Conservation (phyloP, 202 grass and related monocot species). For the Panicum hallii region DNA sequence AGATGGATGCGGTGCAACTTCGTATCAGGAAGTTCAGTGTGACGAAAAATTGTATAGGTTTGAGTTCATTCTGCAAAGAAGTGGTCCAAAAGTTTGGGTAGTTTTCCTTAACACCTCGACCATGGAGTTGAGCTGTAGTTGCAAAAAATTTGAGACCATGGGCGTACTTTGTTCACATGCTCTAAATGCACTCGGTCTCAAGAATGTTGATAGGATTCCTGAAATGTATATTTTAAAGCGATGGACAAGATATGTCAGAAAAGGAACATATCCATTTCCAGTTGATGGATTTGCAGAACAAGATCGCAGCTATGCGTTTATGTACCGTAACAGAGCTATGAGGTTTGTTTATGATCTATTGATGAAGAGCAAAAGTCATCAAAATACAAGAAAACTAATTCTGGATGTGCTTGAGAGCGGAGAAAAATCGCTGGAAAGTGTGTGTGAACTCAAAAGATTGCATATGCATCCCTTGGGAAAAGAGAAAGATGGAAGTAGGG, state of each 20-base stretch:
- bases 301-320: slow-evolving; percentile 46
- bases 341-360: slow-evolving; percentile 72
- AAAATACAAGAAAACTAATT: slow-evolving; percentile 74
- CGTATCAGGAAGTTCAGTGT: slow-evolving; percentile 66
- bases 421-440: slow-evolving; percentile 69
- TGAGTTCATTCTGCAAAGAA: slow-evolving; percentile 77
- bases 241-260: slow-evolving; percentile 80
- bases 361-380: slow-evolving; percentile 68
- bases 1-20: slow-evolving; percentile 64
- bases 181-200: slow-evolving; percentile 75
- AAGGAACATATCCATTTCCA: slow-evolving; percentile 59
- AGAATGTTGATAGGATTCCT: slow-evolving; percentile 77
- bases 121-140: slow-evolving; percentile 75
- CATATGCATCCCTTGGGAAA: slow-evolving; percentile 65
- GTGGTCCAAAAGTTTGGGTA: slow-evolving; percentile 63
- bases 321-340: slow-evolving; percentile 71
- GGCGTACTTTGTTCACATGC: slow-evolving; percentile 82
- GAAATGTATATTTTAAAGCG: slow-evolving; percentile 72
- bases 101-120: slow-evolving; percentile 72
- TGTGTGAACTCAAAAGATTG: slow-evolving; percentile 71
- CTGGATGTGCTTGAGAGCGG: slow-evolving; percentile 67
- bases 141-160: slow-evolving; percentile 84
- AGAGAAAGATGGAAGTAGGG: slow-evolving; percentile 71
- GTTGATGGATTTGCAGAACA: slow-evolving; percentile 58
- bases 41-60: slow-evolving; percentile 72